Base-by-base conservation (phyloP, 2,329 filamentous ascomycete genomes). In the Pestalotiopsis sp. region DNA sequence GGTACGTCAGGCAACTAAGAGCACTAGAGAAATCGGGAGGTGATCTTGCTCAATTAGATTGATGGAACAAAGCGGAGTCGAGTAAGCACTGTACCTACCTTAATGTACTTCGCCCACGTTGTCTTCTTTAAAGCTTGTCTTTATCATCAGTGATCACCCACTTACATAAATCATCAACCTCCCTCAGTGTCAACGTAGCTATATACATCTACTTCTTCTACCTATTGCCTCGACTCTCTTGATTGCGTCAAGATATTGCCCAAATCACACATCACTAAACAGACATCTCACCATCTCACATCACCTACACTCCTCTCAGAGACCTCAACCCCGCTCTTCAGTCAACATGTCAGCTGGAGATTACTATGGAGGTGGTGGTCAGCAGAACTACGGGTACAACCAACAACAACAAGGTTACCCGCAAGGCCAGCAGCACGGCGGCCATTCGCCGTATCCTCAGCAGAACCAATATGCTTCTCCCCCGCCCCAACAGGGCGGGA, bases 391-490 rank as follows among this genome's bases (percentile, higher is more conserved):
- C 66, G 66, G 63, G 62, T 67, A 67, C 45, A 65, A 66, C 52
- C 57, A 67, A 45, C 57, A 25, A 36, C 57, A 25, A 14, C 60
- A 65, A 23, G 59, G 59, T 31, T 65, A 66, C 36, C 64, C 65
- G 23, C 41, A 68, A 45, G 36, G 64, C 23, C 31, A 36, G 31
- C 65, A 67, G 36, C 52, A 60, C 27, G 60, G 61, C 12, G 52
- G 56, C 17, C 56, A 58, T 31, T 61, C 68, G 23, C 66, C 68
- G 14, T 66, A 67, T 41, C 68, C 68, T n/a, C 68, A 61, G n/a
- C 68, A 69, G 66, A 69, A 69, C 58, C 68, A 69, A 58, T 69
- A 69, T 39, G 45, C 52, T 20, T 57, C 68, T 31, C 68, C 68
- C 17, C 68, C 65, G 23, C 68, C 61, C 5, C 60, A 36, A 13